A percentile compares a stretch with the other conserved stretches of the same genome.
Evolutionary conservation across 176 grass and related monocot species (phyloP).

Genomic region (Juncus effusus): DNA sequence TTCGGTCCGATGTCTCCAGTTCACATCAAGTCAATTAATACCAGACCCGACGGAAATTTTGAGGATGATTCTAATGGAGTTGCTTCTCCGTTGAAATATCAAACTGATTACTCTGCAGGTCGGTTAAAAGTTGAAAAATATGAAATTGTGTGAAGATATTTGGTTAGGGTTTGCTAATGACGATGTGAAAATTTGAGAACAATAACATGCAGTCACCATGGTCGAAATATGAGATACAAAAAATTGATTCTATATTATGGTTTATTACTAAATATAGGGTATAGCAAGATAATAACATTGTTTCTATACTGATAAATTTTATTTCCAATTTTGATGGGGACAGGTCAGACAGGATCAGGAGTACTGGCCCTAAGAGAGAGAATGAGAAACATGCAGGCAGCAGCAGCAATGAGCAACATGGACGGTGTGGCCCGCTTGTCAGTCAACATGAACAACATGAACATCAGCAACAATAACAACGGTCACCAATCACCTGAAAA

Average conservation of each 20-base stretch:
- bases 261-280: neutral
- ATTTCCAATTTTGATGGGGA: slow-evolving; percentile 3
- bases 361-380: slow-evolving; percentile 79
- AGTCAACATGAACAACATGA: slow-evolving; percentile 15
- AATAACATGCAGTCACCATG: no score
- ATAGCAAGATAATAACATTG: neutral
- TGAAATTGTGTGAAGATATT: neutral
- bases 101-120: slow-evolving; percentile 65
- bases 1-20: slow-evolving; percentile 87
- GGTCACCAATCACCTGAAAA: slow-evolving; percentile 33
- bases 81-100: slow-evolving; percentile 42
- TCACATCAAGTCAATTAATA: slow-evolving; percentile 60
- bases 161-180: neutral
- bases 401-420: slow-evolving; percentile 59
- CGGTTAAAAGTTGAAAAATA: slow-evolving; percentile 4
- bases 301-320: slow-evolving; percentile 11
- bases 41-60: slow-evolving; percentile 31
- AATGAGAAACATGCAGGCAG: slow-evolving; percentile 99
- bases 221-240: no score
- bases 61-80: slow-evolving; percentile 46
- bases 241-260: no score
- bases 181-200: neutral
- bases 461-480: slow-evolving; percentile 39
- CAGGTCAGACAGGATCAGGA: slow-evolving; percentile 29
- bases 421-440: slow-evolving; percentile 45